Conservation (phyloP, 202 grass and related monocot species). For the Setaria viridis region DNA sequence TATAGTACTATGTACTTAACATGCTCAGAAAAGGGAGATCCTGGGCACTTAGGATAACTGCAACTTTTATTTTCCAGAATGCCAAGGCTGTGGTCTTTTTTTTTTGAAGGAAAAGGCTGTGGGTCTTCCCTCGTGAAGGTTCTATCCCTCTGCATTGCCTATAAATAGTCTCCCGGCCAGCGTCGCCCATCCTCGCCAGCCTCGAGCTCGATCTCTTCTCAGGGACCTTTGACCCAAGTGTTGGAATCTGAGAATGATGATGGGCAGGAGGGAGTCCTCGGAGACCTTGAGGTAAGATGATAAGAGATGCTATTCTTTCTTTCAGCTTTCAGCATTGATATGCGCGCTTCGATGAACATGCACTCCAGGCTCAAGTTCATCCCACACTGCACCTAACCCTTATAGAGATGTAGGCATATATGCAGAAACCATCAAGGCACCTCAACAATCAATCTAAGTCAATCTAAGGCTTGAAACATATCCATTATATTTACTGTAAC, state of each 20-base stretch:
- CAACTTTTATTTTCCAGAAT: constrained; percentile 35
- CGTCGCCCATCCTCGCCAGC: constrained; percentile 37
- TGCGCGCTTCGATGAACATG: constrained; percentile 16
- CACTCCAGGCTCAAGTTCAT: background rate
- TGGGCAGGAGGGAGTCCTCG: constrained; percentile 60
- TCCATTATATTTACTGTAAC: background rate
- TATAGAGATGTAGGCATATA: background rate
- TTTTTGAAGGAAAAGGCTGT: background rate
- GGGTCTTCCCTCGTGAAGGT: constrained; percentile 30
- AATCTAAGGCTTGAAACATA: background rate
- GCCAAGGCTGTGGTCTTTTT: background rate
- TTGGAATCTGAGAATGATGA: constrained; percentile 30
- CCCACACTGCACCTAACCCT: background rate
- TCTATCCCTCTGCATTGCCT: constrained; percentile 40
- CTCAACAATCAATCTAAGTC: background rate
- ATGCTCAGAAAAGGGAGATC: constrained; percentile 3
- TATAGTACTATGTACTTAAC: background rate
- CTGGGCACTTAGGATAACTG: constrained; percentile 22
- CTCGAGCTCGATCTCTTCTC: constrained; percentile 26
- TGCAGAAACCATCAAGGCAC: background rate
- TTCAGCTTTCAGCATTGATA: constrained; percentile 16
- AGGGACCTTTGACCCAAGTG: constrained; percentile 30
- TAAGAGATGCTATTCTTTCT: constrained; percentile 39
- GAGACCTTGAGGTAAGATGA: constrained; percentile 65
- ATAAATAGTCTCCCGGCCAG: constrained; percentile 53